Base-by-base conservation (phyloP, 495 filamentous ascomycete species). In the Talaromyces thailandensis region DNA sequence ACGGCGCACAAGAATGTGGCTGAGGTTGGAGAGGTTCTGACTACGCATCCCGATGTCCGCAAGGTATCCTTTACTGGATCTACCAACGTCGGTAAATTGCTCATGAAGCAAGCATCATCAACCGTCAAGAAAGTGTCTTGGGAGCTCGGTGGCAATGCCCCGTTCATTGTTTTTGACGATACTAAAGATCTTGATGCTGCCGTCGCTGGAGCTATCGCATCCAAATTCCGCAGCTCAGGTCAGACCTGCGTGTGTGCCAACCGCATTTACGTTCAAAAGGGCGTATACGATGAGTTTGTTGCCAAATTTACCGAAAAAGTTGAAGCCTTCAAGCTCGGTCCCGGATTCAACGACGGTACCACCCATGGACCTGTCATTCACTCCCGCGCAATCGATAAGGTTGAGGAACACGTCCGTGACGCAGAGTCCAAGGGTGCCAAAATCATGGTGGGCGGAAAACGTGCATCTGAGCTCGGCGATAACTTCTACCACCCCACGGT, bases 361-460 rank as follows among this genome's bases (percentile, higher is more conserved):
- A 92, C 86, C 0, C 86, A 91, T 64, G 91, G 91, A 1, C 91
- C 90, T 2, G 73, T 95, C 7, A 90, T 91, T 61, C 88, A 92
- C 70, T 75, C 81, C 23, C 75, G 81, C 4, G 91, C 88, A 6
- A 74, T 91, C 24, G 73, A 70, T 40, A 95, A 93, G 68, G 89
- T 89, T 18, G 79, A 85, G 7, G 69, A 76, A 9, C 90, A 93
- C 68, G 82, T 94, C 12, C 76, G 80, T 12, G 89, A 95, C 67
- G 91, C 91, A 1, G 71, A 81, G 6, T 64, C 74, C 3, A 89
- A 69, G 48, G 71, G 73, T 14, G 73, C 62, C 6, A 55, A 23
- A 6, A 43, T 68, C 14, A 45, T 66, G 1, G 52, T 58, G 25
- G 71, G 68, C 12, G 68, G 71, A 82, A 92, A 71, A 81, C 18